These are phyloP conservation scores for Metarhizium sp. DNA, from an alignment of 2,329 filamentous ascomycete species.

Conservation along the genomic window DNA sequence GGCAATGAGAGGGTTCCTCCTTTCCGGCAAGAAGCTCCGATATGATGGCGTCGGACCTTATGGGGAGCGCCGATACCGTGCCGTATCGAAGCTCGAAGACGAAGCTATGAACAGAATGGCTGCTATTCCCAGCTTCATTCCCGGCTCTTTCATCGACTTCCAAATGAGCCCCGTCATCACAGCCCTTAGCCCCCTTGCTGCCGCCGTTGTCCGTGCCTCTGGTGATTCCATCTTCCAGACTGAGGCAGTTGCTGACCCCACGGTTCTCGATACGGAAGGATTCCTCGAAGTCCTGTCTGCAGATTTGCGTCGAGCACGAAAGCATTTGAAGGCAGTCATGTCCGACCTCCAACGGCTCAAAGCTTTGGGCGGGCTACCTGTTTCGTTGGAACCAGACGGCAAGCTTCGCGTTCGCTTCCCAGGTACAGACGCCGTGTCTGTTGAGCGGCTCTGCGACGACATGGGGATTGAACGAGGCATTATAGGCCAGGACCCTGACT, in stretches of 20 bases:
- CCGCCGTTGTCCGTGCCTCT: constrained; percentile 37
- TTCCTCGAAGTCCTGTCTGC: constrained; percentile 77
- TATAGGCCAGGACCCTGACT: constrained; percentile 67
- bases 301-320: constrained; percentile 80
- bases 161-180: constrained; percentile 82
- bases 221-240: constrained; percentile 34
- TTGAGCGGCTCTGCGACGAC: constrained; percentile 78
- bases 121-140: constrained; percentile 41
- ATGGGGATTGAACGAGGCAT: constrained; percentile 73
- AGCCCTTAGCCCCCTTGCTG: constrained; percentile 64
- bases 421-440: constrained; percentile 74
- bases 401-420: constrained; percentile 78
- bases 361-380: constrained; percentile 71
- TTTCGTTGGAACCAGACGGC: constrained; percentile 59
- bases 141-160: constrained; percentile 85
- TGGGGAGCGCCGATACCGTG: constrained; percentile 71
- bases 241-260: constrained; percentile 30
- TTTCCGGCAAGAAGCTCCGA: constrained; percentile 81
- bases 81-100: constrained; percentile 66
- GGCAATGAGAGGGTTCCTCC: constrained; percentile 81
- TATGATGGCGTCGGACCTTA: constrained; percentile 69
- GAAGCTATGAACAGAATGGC: constrained; percentile 61
- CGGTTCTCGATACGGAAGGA: constrained; percentile 70
- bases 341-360: constrained; percentile 74
- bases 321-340: constrained; percentile 71